These are phyloP conservation scores for Trichoderma sp. DNA, from an alignment of 2,329 filamentous ascomycete species.

Conservation along the genomic window DNA sequence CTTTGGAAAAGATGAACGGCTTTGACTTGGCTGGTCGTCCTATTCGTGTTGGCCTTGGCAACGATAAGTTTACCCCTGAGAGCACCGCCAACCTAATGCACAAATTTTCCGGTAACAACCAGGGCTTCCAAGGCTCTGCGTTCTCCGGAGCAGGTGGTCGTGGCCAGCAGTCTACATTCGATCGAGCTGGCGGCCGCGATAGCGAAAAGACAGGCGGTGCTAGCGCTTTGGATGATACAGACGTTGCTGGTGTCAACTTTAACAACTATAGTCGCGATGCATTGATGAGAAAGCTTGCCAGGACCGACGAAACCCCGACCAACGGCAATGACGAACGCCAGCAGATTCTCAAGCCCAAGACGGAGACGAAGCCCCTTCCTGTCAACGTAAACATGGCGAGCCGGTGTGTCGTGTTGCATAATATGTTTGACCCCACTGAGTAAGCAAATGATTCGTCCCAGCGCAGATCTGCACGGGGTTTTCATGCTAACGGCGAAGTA, in stretches of 20 bases:
- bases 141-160: constrained; percentile 90
- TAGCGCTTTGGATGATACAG: constrained; percentile 93
- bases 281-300: constrained; percentile 96
- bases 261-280: constrained; percentile 98
- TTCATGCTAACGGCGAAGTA: constrained; percentile 33
- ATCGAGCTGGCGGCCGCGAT: constrained; percentile 83
- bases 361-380: constrained; percentile 72
- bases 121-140: constrained; percentile 79
- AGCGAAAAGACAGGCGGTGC: constrained; percentile 88
- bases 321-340: constrained; percentile 62
- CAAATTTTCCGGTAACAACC: constrained; percentile 80
- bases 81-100: constrained; percentile 89
- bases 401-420: constrained; percentile 88
- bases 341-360: constrained; percentile 73
- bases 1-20: constrained; percentile 98
- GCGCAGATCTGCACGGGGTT: not conserved
- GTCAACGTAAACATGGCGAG: constrained; percentile 89
- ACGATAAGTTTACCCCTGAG: constrained; percentile 99
- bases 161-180: constrained; percentile 83
- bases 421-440: constrained; percentile 92
- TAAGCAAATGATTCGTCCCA: constrained; percentile 50
- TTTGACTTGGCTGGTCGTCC: constrained; percentile 97
- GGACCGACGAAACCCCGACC: constrained; percentile 77
- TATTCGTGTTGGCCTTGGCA: constrained; percentile 97
- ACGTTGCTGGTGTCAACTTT: constrained; percentile 98